Base-by-base conservation (phyloP, 2,329 filamentous ascomycete genomes). In the Xylaria sp. region DNA sequence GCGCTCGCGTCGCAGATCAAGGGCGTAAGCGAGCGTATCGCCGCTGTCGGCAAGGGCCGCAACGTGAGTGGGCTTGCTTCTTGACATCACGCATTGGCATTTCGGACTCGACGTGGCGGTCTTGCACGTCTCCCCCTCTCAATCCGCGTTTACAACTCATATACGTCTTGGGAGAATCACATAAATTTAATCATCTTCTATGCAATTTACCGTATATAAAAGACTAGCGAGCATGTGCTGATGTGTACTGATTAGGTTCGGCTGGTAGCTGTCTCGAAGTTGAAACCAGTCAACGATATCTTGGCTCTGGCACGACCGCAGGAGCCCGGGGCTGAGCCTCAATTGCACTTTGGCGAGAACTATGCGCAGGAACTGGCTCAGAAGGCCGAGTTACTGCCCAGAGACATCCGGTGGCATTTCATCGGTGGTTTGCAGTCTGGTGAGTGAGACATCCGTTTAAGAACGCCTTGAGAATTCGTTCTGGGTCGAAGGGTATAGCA, bases 291-390 rank as follows among this genome's bases (percentile, higher is more conserved):
- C 61, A 91, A 91, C 71, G 95, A 99, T 76, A 90, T 99, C 71
- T 83, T 96, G 57, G 90, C 93, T 29, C 85, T 99, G 27, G 44
- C 27, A 1, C 90, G 96, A 11, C 63, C 65, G 25, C 79, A 91
- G 78, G 82, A 85, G 70, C 77, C 81, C 0, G 49, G 53, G 1
- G 81, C 83, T 1, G 75, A 79, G 29, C 76, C 79, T 1, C 91
- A 93, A 56, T 69, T 82, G 17, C 92, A 99, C 78, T 98, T 98
- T 76, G 95, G 95, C 70, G 95, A 99, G 79, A 99, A 99, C 81
- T 99, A 99, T 79, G 84, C 90, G 3, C 91, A 94, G 77, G 95
- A 99, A 77, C 85, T 99, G 55, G 83, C 85, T 61, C 90, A 96
- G 75, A 99, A 99, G 77, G 90, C 92, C 1, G 84, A 85, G 35